Conservation (phyloP, 2,329 filamentous ascomycete species). For the Ilyonectria destructans region DNA sequence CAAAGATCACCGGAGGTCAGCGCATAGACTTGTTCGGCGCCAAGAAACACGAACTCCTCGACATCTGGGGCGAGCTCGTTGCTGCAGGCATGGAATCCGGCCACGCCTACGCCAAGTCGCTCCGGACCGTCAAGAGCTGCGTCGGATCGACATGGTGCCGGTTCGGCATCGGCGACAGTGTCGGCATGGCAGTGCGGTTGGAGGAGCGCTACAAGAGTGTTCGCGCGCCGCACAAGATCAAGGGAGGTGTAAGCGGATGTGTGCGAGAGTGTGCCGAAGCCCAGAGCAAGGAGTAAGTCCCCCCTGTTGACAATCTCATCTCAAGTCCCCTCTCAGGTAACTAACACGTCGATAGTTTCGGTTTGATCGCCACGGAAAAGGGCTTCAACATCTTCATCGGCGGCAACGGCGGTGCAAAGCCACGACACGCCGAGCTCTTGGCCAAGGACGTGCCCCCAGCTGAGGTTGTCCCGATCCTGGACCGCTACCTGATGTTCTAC, state of each 20-base stretch:
- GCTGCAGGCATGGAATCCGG: conserved; percentile 92
- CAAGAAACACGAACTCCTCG: conserved; percentile 86
- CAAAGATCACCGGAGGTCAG: conserved; percentile 93
- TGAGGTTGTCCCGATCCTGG: conserved; percentile 86
- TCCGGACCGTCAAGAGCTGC: conserved; percentile 92
- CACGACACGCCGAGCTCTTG: conserved; percentile 85
- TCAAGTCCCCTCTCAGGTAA: not conserved
- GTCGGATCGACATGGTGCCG: conserved; percentile 94
- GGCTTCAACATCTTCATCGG: conserved; percentile 95
- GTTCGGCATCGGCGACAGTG: conserved; percentile 90
- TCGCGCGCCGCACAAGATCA: conserved; percentile 91
- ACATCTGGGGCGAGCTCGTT: conserved; percentile 86
- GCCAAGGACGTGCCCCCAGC: conserved; percentile 89
- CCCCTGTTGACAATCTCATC: not conserved
- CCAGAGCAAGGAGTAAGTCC: conserved; percentile 86
- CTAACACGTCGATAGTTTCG: conserved; percentile 72
- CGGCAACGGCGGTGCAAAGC: conserved; percentile 91
- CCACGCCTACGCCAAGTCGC: conserved; percentile 91
- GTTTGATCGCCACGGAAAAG: conserved; percentile 92
- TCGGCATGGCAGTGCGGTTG: conserved; percentile 89
- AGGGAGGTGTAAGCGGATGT: conserved; percentile 91
- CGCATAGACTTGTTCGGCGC: conserved; percentile 95
- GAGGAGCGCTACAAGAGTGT: conserved; percentile 96
- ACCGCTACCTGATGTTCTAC: conserved; percentile 94
- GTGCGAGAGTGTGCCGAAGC: conserved; percentile 95